These are phyloP conservation scores for Polyplosphaeria fusca DNA, from an alignment of 495 filamentous ascomycete genomes.

Conservation along the genomic window DNA sequence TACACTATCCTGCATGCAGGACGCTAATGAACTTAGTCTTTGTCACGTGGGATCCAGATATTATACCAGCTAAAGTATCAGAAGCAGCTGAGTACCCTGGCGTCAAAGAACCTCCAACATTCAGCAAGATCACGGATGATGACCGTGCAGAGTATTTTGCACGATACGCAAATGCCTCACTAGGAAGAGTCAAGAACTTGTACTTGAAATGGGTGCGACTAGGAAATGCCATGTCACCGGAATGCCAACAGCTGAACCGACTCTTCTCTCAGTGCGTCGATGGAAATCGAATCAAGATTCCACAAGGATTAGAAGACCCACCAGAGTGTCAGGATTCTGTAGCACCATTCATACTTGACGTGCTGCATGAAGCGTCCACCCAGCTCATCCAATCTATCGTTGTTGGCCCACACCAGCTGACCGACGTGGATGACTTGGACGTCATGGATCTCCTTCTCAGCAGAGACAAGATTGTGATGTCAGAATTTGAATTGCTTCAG, in stretches of 20 bases:
- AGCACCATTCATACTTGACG: constrained; percentile 48
- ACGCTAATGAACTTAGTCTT: constrained; percentile 51
- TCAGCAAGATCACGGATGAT: constrained; percentile 47
- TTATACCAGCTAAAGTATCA: constrained; percentile 46
- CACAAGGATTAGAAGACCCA: constrained; percentile 43
- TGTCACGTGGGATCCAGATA: constrained; percentile 51
- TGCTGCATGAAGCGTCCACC: constrained; percentile 44
- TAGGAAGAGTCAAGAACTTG: constrained; percentile 52
- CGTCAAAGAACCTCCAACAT: constrained; percentile 45
- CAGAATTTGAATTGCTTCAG: constrained; percentile 51
- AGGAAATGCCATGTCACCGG: constrained; percentile 45
- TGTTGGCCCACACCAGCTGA: constrained; percentile 4
- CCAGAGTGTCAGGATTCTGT: constrained; percentile 35
- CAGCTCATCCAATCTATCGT: neutral
- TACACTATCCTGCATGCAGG: no score
- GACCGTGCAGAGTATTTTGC: constrained; percentile 51
- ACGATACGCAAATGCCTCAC: constrained; percentile 47
- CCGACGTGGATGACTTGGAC: constrained; percentile 34
- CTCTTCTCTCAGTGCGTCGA: constrained; percentile 54
- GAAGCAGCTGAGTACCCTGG: constrained; percentile 50
- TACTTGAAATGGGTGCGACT: constrained; percentile 52
- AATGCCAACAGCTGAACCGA: constrained; percentile 54
- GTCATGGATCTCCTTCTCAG: constrained; percentile 45
- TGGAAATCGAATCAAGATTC: constrained; percentile 49
- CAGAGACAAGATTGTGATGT: constrained; percentile 45